phyloP scores from a whole-genome alignment of 106 monocot genomes.

The Alisma plantagoaquatica region DNA sequence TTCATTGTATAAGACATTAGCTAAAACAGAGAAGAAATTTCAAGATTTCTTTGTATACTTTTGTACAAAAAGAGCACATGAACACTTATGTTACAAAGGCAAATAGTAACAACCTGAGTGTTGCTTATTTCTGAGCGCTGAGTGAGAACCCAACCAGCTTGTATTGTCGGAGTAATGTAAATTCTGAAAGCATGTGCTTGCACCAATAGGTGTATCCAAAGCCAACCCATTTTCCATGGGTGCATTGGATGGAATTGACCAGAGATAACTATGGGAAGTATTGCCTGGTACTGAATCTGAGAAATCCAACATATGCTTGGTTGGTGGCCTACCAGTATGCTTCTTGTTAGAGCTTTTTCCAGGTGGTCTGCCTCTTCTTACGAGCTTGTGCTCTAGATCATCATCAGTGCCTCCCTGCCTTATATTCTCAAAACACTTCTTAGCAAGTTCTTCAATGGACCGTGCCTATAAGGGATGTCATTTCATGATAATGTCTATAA shows the following conservation, averaged over 20 bases:
- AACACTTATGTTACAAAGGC: too few species aligned
- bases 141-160: too few species aligned
- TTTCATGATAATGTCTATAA: neutral
- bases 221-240: slow-evolving; percentile 17
- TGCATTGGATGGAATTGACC: slow-evolving; percentile 11
- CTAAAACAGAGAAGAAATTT: too few species aligned
- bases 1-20: too few species aligned
- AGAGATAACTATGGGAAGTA: slow-evolving; percentile 21
- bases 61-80: too few species aligned
- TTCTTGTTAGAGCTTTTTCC: slow-evolving; percentile 35
- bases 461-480: slow-evolving; percentile 37
- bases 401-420: slow-evolving; percentile 48
- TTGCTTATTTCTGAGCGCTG: too few species aligned
- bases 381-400: slow-evolving; percentile 37
- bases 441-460: slow-evolving; percentile 73
- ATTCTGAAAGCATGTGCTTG: too few species aligned
- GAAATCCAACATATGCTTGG: slow-evolving; percentile 32
- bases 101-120: too few species aligned
- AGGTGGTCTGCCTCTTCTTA: slow-evolving; percentile 67
- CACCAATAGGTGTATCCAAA: too few species aligned
- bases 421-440: slow-evolving; percentile 74
- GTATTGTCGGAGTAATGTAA: too few species aligned
- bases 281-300: slow-evolving; percentile 35
- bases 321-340: slow-evolving; percentile 20
- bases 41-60: too few species aligned